phyloP scores from a whole-genome alignment of 371 early-diverging fungal species.

The Blastocladiella emersonii region DNA sequence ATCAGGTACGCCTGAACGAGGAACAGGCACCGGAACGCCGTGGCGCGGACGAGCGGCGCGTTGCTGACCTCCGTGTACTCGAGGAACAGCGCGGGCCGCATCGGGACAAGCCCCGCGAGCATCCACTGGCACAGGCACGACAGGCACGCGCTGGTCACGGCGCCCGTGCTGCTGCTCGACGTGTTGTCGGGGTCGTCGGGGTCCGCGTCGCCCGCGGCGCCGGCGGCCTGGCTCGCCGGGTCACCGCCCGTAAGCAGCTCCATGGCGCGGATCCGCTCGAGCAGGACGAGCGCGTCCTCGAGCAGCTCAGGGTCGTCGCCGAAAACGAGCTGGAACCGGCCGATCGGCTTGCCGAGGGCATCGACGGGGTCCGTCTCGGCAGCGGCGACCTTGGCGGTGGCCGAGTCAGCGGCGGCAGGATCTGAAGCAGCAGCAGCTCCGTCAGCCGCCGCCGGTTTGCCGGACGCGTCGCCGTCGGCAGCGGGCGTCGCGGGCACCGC shows the following conservation, averaged over 20 bases:
- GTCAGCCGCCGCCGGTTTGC: no score
- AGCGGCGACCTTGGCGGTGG: background rate
- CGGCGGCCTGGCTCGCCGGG: no score
- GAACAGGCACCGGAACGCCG: background rate
- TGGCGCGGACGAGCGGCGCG: background rate
- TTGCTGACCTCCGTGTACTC: background rate
- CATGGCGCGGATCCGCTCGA: background rate
- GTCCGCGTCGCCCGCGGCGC: no score
- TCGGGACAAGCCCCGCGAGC: background rate
- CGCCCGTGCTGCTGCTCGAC: no score
- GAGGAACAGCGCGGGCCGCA: background rate
- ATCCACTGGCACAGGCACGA: background rate
- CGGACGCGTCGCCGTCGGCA: no score
- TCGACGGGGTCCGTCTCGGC: background rate
- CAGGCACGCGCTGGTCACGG: background rate
- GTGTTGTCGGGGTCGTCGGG: no score
- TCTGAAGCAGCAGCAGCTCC: no score
- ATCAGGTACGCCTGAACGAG: background rate
- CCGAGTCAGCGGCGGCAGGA: no score
- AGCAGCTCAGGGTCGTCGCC: background rate
- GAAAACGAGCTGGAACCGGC: background rate
- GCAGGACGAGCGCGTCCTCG: background rate
- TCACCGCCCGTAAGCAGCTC: background rate
- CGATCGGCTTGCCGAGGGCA: background rate
- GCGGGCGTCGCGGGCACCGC: no score